A percentile compares a stretch with the other conserved stretches of the same genome.
phyloP scores from a whole-genome alignment of 192 early-diverging fungal species.

The Cetraspora pellucida region DNA sequence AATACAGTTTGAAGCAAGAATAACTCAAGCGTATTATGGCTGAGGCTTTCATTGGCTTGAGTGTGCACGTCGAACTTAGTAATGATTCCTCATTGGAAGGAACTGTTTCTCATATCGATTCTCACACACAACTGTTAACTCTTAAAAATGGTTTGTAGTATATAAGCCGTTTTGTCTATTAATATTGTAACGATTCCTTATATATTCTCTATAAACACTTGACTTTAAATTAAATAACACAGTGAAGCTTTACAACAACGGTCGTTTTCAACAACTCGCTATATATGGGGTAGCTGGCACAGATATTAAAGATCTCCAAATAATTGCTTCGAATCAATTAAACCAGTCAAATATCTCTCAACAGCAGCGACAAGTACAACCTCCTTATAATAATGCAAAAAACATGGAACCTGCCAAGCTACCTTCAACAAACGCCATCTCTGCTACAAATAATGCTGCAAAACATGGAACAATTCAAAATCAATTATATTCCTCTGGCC shows the following conservation, averaged over 20 bases:
- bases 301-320: conserved; percentile 68
- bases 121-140: conserved; percentile 60
- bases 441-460: conserved; percentile 9
- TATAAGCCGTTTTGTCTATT: too few relatives aligned
- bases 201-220: too few relatives aligned
- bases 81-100: conserved; percentile 59
- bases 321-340: conserved; percentile 45
- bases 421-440: not conserved
- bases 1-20: not conserved
- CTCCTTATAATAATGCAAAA: not conserved
- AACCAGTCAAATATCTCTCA: conserved; percentile 20
- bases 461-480: conserved; percentile 3
- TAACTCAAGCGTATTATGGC: conserved; percentile 44
- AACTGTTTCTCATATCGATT: conserved; percentile 62
- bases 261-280: conserved; percentile 43
- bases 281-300: conserved; percentile 55
- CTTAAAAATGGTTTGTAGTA: conserved; percentile 54
- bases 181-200: too few relatives aligned
- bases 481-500: conserved; percentile 13
- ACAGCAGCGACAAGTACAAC: conserved; percentile 35
- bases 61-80: conserved; percentile 54
- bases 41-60: conserved; percentile 57
- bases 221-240: not conserved
- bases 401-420: not conserved
- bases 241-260: conserved; percentile 27